These are phyloP conservation scores for Crithidia expoeki DNA, from an alignment of 208 protist genomes.

Conservation along the genomic window DNA sequence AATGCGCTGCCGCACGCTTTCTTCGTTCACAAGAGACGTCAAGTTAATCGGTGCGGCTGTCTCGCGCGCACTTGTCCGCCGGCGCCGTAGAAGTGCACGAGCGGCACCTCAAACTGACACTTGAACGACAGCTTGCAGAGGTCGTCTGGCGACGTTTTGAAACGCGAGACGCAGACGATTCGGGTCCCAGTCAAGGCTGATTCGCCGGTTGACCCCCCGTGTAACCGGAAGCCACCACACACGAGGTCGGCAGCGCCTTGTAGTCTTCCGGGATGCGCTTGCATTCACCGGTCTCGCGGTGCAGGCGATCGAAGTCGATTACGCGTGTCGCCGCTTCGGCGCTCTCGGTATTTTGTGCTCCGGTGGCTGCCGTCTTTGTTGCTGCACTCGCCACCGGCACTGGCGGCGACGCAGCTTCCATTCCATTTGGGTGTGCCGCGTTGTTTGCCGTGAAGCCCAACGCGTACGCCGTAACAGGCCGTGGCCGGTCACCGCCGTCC, in stretches of 20 bases:
- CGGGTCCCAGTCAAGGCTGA: constrained; percentile 53
- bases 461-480: constrained; percentile 46
- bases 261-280: constrained; percentile 50
- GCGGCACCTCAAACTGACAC: constrained; percentile 54
- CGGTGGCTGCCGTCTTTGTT: background rate
- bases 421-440: constrained; percentile 1
- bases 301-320: constrained; percentile 59
- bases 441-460: constrained; percentile 70
- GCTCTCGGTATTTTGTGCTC: background rate
- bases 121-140: constrained; percentile 80
- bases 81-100: constrained; percentile 45
- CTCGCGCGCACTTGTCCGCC: constrained; percentile 35
- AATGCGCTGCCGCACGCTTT: constrained; percentile 47
- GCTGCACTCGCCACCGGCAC: constrained; percentile 16
- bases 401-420: constrained; percentile 14
- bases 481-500: constrained; percentile 11
- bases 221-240: constrained; percentile 54
- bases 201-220: constrained; percentile 35
- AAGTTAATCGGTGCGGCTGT: constrained; percentile 44
- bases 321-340: constrained; percentile 21
- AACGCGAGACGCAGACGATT: constrained; percentile 59
- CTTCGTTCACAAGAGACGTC: constrained; percentile 59
- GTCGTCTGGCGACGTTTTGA: constrained; percentile 64
- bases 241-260: constrained; percentile 50
- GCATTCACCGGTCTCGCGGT: constrained; percentile 45